Evolutionary conservation across 2,329 filamentous ascomycete species (phyloP).

Genomic region (Neofusicoccum ribis): DNA sequence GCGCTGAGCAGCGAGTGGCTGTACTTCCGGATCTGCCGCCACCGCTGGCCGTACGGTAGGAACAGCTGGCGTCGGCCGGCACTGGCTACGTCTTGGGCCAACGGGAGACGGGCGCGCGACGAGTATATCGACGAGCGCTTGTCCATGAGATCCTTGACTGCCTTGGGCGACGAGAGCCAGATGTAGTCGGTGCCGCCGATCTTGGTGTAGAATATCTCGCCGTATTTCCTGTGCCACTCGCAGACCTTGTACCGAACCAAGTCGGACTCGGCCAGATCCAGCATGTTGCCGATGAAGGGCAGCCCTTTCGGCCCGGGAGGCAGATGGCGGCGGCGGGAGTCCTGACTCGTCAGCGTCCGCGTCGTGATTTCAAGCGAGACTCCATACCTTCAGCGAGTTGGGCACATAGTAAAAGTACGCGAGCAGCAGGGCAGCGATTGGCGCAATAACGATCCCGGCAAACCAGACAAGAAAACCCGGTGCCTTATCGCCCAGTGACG

Average conservation of each 20-base stretch:
- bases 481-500: not conserved
- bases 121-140: slow-evolving; percentile 40
- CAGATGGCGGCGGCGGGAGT: slow-evolving; percentile 34
- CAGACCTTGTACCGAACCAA: slow-evolving; percentile 32
- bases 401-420: slow-evolving; percentile 33
- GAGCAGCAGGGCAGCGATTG: slow-evolving; percentile 27
- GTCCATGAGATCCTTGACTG: slow-evolving; percentile 49
- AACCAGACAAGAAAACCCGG: not conserved
- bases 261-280: slow-evolving; percentile 40
- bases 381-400: slow-evolving; percentile 31
- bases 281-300: slow-evolving; percentile 42
- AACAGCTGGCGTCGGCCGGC: slow-evolving; percentile 44
- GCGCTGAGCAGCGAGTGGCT: slow-evolving; percentile 41
- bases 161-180: slow-evolving; percentile 46
- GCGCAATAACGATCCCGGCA: slow-evolving; percentile 20
- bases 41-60: slow-evolving; percentile 43
- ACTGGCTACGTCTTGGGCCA: slow-evolving; percentile 41
- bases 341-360: slow-evolving; percentile 22
- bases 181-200: slow-evolving; percentile 50
- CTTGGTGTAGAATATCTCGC: slow-evolving; percentile 46
- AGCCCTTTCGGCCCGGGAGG: slow-evolving; percentile 42
- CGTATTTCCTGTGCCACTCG: slow-evolving; percentile 44
- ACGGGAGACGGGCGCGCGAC: slow-evolving; percentile 40
- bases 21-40: slow-evolving; percentile 42
- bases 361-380: not conserved